Evolutionary conservation across 768 basidiomycete species (phyloP), one percentile per base, ranked within the genome.

Genomic region (Infundibulicybe gibba): DNA sequence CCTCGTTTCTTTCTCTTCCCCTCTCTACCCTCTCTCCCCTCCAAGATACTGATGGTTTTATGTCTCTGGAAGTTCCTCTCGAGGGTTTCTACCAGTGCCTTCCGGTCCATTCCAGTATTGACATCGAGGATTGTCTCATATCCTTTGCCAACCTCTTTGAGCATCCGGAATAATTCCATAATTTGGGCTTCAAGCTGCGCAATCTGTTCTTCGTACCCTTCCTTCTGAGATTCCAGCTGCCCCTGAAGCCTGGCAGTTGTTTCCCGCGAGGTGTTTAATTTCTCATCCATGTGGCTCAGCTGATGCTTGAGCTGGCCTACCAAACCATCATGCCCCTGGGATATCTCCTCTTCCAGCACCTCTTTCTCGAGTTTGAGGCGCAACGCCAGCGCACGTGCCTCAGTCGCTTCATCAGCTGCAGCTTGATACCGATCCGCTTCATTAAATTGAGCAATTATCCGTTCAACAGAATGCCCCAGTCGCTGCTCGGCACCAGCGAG

Each of bases 111-210:
- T 6, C 72, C 77, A 37, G 77, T 77, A 19, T 69, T 74, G 25
- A 8, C 25, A 61, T 85, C 88, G 15, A 89, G 67, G 49, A 94
- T 81, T 50, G 76, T 79, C 47, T 90, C 87, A 32, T 91, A 78
- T 12, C 87, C 85, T 47, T 78, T 81, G 13, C 87, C 83, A 32
- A 87, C 78, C 57, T 95, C 90, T 61, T 83, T 89, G 45, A 98
- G 72, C 92, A 97, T 95, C 54, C 87, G 77, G 71, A 94, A 98
- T 14, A 97, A 66, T 61, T 97, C 94, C 76, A 89, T 81, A 50
- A 95, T 94, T 70, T 97, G 90, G 11, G 85, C 78, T 60, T 97
- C 93, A 12, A 95, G 81, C 62, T 95, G 90, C 3, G 80, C 74
- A 47, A 97, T 91, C 54, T 82, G 82, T 48, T 92, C 89, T 59